These are phyloP conservation scores for Rhynchosporium agropyri DNA, from an alignment of 2,329 filamentous ascomycete species.

Conservation along the genomic window DNA sequence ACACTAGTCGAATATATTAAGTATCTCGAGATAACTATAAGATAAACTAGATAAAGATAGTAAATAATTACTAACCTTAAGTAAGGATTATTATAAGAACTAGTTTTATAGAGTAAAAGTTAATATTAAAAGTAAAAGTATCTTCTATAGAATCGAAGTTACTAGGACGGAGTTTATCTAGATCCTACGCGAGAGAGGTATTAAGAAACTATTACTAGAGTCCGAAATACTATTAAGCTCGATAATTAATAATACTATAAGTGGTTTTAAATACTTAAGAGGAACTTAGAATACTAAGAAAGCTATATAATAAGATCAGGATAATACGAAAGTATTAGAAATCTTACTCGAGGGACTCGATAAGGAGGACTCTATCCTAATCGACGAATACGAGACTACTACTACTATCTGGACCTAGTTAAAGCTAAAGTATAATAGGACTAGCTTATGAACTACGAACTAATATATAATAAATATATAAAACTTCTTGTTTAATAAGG, in stretches of 20 bases:
- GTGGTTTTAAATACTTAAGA: background rate
- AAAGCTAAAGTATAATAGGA: background rate
- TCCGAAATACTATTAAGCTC: too few species aligned
- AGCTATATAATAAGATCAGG: background rate
- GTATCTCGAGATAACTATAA: too few species aligned
- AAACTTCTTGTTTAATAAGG: background rate
- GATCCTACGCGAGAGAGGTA: background rate
- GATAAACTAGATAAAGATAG: background rate
- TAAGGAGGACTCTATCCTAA: background rate
- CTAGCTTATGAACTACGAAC: background rate
- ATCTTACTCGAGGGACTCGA: background rate
- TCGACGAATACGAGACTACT: background rate
- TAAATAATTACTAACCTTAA: background rate
- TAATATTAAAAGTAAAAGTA: background rate
- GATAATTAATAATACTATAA: background rate
- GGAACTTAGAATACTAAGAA: background rate
- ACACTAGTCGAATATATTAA: too few species aligned
- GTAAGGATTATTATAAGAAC: background rate
- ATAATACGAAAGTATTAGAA: background rate
- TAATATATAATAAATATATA: constrained; percentile 4
- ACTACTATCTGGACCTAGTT: background rate
- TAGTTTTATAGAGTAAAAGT: background rate
- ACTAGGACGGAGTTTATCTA: background rate
- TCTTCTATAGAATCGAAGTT: background rate
- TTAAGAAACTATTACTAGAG: too few species aligned